Conservation (phyloP, 2,329 filamentous ascomycete species). For the Cordyceps cicadae region DNA sequence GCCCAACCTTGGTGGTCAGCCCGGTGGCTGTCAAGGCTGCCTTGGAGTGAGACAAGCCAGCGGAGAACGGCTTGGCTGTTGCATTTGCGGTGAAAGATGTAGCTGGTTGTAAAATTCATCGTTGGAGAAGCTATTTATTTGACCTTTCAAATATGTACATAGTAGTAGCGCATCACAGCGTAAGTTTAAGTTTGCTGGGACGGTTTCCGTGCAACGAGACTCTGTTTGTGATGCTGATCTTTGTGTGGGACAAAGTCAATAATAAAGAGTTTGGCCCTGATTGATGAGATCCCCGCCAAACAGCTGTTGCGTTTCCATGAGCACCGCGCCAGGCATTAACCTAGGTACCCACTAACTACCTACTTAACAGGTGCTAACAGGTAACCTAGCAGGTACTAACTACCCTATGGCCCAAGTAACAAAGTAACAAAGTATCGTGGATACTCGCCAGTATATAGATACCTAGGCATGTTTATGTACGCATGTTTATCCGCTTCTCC, state of each 20-base stretch:
- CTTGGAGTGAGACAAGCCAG: conserved; percentile 3
- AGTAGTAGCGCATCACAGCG: background rate
- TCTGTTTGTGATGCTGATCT: background rate
- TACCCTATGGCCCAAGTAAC: too few relatives aligned
- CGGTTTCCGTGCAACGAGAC: background rate
- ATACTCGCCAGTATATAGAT: background rate
- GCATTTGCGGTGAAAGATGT: background rate
- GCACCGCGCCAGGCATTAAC: too few relatives aligned
- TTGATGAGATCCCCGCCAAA: background rate
- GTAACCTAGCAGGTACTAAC: too few relatives aligned
- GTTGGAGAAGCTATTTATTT: background rate
- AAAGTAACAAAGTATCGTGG: background rate
- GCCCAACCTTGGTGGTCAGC: background rate
- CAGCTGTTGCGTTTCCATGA: background rate
- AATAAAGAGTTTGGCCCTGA: too few relatives aligned
- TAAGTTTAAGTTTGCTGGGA: background rate
- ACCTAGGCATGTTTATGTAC: background rate
- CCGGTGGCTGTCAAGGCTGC: conserved; percentile 1
- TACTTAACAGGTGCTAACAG: too few relatives aligned
- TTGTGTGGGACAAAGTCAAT: background rate
- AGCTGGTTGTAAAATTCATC: background rate
- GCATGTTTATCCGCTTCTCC: background rate
- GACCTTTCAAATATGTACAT: too few relatives aligned
- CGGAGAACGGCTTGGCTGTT: background rate
- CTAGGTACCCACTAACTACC: too few relatives aligned